Evolutionary conservation across 345 rosid genomes (phyloP), one percentile per base, ranked within the genome.

Genomic region (Rhizophora apiculata): DNA sequence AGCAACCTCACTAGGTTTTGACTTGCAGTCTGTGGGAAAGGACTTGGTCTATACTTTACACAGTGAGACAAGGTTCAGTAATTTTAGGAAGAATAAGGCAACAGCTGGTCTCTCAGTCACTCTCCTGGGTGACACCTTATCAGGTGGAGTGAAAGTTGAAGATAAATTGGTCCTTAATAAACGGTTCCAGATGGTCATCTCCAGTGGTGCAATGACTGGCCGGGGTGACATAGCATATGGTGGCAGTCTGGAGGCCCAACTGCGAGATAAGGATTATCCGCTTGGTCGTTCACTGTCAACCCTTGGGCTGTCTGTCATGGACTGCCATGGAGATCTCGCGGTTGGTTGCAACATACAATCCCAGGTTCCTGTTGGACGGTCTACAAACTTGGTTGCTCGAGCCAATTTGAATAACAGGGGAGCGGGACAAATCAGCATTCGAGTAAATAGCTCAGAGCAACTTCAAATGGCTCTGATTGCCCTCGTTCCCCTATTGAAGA

Each of bases 281-380:
- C 74, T 92, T 48, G 92, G 98, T 62, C 88, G 90, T 57, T 87
- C 83, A 6, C 77, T 86, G 60, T 80, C 90, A 22, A 92, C 96
- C 7, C 88, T 92, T 1, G 99, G 99, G 63, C 86, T 92, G 34
- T 92, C 97, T 1, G 84, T 86, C 62, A 92, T 92, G 98, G 99
- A 95, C 72, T 95, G 99, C 97, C 99, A 90, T 10, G 97, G 99
- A 6, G 97, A 92, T 77, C 92, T 90, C 65, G 94, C 97, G 39
- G 79, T 95, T 37, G 96, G 98, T 63, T 92, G 99, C 76, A 92
- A 95, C 59, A 37, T 90, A 74, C 98, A 95, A 80, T 84, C 94
- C 27, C 97, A 92, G 83, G 26, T 95, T 10, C 98, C 97, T 3
- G 62, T 95, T 30, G 98, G 99, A 48, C 89, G 91, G 59, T 79